Evolutionary conservation across 2,329 filamentous ascomycete genomes (phyloP).

Genomic region (Botryosphaeria dothidea): DNA sequence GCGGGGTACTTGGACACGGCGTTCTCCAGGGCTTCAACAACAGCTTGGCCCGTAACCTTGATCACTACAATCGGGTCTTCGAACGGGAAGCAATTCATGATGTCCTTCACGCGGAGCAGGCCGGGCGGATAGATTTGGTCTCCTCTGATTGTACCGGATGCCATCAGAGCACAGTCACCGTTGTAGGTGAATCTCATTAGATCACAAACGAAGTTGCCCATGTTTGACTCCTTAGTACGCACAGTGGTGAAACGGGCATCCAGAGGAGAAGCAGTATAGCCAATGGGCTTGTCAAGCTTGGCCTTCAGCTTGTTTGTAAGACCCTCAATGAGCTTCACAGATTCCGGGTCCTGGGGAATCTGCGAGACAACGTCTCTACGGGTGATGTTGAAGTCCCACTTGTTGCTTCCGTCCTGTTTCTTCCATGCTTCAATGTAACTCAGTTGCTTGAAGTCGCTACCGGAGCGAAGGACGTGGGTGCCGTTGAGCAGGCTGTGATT

Average conservation of each 20-base stretch:
- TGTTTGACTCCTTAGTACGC: constrained; percentile 73
- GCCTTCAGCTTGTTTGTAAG: constrained; percentile 73
- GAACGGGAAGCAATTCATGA: constrained; percentile 90
- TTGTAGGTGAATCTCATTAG: constrained; percentile 82
- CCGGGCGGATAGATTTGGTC: constrained; percentile 88
- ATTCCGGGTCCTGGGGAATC: constrained; percentile 64
- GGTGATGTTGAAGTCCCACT: constrained; percentile 78
- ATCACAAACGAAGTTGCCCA: constrained; percentile 90
- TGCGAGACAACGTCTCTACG: constrained; percentile 71
- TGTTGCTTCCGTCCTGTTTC: constrained; percentile 47
- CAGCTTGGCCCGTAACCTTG: constrained; percentile 67
- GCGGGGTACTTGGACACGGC: constrained; percentile 78
- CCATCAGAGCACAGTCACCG: constrained; percentile 82
- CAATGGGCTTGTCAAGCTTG: constrained; percentile 79
- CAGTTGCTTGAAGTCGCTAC: constrained; percentile 88
- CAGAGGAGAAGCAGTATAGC: constrained; percentile 78
- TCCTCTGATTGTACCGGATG: constrained; percentile 79
- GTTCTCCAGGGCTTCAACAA: constrained; percentile 82
- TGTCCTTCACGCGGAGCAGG: constrained; percentile 73
- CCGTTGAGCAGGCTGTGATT: constrained; percentile 72
- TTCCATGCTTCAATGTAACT: constrained; percentile 81
- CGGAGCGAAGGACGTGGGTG: constrained; percentile 81
- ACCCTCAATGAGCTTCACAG: constrained; percentile 63
- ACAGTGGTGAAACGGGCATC: constrained; percentile 87
- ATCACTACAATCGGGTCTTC: constrained; percentile 86